Base-by-base conservation (phyloP, 768 basidiomycete species). In the Boletus tomentosulus region DNA sequence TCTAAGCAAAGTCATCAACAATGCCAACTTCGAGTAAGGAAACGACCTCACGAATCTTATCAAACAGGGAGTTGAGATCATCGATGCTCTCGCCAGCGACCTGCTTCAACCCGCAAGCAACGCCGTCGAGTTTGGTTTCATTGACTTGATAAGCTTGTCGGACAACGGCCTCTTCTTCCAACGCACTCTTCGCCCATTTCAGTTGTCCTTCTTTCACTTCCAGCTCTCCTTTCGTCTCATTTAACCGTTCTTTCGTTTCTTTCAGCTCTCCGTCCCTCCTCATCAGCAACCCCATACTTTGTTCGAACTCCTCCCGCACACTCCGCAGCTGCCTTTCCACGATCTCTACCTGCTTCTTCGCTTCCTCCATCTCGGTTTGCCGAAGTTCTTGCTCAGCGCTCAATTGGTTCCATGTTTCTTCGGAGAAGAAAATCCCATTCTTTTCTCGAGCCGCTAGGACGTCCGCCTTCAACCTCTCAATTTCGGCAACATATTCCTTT, bases 361-460 rank as follows among this genome's bases (percentile, higher is more conserved):
- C 85, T 64, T 98, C 94, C 42, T 86, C 83, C 51, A 89, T 77
- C 62, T 90, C 87, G 7, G 88, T 88, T 63, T 85, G 81, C 46
- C 79, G 78, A 37, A 88, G 73, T 61, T 92, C 89, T 56, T 92
- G 85, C 64, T 92, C 91, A 3, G 76, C 74, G 8, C 72, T 82
- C 72, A 96, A 79, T 66, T 95, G 86, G 45, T 79, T 82, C 93
- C 93, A 98, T 3, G 84, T 86, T 61, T 98, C 94, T 61, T 91
- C 85, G 1, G 92, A 87, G 68, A 98, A 87, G 70, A 87, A 97
- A 34, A 98, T 91, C 8, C 97, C 97, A 62, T 96, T 94, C 78
- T 96, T 96, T 71, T 97, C 94, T 35, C 95, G 81, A 6, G 94
- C 89, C 7, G 97, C 95, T 0, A 92, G 73, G 43, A 96, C 76